Conservation (phyloP, 2,329 filamentous ascomycete species). For the Rhinocladiella similis region DNA sequence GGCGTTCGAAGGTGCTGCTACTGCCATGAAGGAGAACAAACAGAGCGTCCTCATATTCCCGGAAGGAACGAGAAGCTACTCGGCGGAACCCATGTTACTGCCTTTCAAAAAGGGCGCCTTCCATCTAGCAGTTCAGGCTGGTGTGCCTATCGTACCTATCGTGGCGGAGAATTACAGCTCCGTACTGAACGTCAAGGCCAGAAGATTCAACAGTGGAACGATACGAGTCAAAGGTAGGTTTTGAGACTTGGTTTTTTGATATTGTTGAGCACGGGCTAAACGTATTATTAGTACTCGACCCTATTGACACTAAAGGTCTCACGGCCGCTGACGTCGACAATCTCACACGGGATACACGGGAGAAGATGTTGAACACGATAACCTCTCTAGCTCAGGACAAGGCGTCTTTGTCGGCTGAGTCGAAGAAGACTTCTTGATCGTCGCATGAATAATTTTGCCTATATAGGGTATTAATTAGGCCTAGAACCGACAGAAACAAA, state of each 20-base stretch:
- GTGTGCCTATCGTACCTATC: conserved; percentile 87
- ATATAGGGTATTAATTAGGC: not conserved
- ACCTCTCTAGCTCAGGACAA: conserved; percentile 38
- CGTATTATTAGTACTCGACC: conserved; percentile 65
- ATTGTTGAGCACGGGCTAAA: not conserved
- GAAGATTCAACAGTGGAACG: conserved; percentile 66
- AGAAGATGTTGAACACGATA: conserved; percentile 70
- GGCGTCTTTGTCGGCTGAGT: conserved; percentile 7
- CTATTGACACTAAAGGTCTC: conserved; percentile 74
- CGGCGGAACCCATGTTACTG: conserved; percentile 74
- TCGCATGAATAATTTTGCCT: not conserved
- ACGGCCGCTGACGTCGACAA: conserved; percentile 75
- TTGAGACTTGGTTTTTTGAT: not conserved
- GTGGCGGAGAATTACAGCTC: conserved; percentile 79
- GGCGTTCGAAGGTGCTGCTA: conserved; percentile 80
- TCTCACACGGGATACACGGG: conserved; percentile 66
- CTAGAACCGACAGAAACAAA: not conserved
- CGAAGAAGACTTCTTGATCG: conserved; percentile 16
- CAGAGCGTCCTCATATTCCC: conserved; percentile 61
- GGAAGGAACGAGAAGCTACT: conserved; percentile 90
- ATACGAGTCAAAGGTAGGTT: conserved; percentile 73
- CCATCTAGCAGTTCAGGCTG: conserved; percentile 89
- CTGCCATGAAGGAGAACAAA: conserved; percentile 69
- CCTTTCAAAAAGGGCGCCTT: conserved; percentile 99
- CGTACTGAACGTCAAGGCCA: conserved; percentile 63